phyloP scores from a whole-genome alignment of 2,329 filamentous ascomycete genomes.

The Xylaria hypoxylon region DNA sequence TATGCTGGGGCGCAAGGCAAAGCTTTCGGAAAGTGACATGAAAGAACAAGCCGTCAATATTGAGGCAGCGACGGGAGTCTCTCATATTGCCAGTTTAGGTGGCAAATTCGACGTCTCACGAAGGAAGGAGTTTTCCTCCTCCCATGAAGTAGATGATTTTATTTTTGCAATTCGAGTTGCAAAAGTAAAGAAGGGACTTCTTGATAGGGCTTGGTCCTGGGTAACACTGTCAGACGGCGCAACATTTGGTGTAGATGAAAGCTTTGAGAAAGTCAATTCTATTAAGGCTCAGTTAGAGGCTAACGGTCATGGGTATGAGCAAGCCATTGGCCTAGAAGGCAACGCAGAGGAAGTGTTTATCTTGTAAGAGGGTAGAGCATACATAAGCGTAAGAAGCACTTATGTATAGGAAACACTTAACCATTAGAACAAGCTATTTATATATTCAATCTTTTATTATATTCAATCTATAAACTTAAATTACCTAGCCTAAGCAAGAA shows the following conservation, averaged over 20 bases:
- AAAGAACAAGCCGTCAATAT: not conserved
- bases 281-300: not conserved
- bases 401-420: too few species aligned
- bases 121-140: not conserved
- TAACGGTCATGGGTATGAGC: not conserved
- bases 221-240: not conserved
- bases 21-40: not conserved
- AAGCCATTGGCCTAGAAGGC: not conserved
- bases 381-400: too few species aligned
- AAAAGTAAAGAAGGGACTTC: not conserved
- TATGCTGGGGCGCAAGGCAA: not conserved
- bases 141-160: not conserved
- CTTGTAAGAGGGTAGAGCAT: too few species aligned
- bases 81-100: too few species aligned
- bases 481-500: too few species aligned
- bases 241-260: not conserved
- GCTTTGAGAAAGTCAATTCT: not conserved
- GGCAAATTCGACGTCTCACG: too few species aligned
- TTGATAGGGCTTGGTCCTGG: not conserved
- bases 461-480: too few species aligned
- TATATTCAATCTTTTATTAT: too few species aligned
- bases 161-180: not conserved
- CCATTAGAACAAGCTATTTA: too few species aligned
- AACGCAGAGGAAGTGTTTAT: not conserved
- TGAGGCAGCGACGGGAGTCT: not conserved